phyloP scores from a whole-genome alignment of 1,139 yeast genomes.

The Pneumocystis jirovecii region DNA sequence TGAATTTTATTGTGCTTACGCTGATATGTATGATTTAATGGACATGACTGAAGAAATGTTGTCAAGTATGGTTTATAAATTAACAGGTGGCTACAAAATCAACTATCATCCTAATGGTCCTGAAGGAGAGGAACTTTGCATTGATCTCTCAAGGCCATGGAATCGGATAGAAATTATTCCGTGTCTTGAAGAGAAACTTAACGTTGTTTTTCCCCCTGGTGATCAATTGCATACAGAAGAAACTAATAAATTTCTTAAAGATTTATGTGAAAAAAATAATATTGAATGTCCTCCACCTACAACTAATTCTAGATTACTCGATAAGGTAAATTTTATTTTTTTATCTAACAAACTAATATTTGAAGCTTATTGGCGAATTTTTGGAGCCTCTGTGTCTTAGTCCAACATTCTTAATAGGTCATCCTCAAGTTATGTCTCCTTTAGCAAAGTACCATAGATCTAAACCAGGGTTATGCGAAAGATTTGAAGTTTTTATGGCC shows the following conservation, averaged over 20 bases:
- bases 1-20: conserved; percentile 91
- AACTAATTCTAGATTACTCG: conserved; percentile 97
- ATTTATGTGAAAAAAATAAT: conserved; percentile 60
- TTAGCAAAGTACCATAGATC: conserved; percentile 91
- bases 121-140: conserved; percentile 57
- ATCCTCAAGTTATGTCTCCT: conserved; percentile 99
- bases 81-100: conserved; percentile 76
- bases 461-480: conserved; percentile 87
- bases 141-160: conserved; percentile 95
- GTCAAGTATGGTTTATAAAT: conserved; percentile 93
- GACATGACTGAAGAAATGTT: conserved; percentile 87
- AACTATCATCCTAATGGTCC: conserved; percentile 76
- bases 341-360: not conserved
- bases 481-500: conserved; percentile 96
- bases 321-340: conserved; percentile 30
- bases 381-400: conserved; percentile 83
- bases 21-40: conserved; percentile 89
- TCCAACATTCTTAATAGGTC: conserved; percentile 97
- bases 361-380: conserved; percentile 63
- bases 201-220: conserved; percentile 89
- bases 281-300: conserved; percentile 91
- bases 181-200: conserved; percentile 74
- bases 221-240: conserved; percentile 87
- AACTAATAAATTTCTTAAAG: conserved; percentile 80
- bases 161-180: conserved; percentile 96